phyloP scores from a whole-genome alignment of 257 asterid genomes.

The Gentiana dahurica region DNA sequence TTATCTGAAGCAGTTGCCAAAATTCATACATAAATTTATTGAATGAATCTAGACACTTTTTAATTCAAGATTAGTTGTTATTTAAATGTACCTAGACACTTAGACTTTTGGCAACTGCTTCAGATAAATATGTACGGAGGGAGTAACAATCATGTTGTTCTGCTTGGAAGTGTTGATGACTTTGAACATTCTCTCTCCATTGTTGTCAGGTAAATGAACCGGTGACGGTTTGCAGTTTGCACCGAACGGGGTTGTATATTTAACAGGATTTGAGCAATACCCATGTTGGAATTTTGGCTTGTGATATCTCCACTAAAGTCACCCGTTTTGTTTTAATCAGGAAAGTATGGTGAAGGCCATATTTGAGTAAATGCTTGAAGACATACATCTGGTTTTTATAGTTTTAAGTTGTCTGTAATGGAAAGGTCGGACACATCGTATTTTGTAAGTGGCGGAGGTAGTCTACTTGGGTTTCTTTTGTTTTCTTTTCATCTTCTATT shows the following conservation, averaged over 20 bases:
- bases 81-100: too few relatives aligned
- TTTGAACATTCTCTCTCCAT: constrained; percentile 5
- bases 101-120: too few relatives aligned
- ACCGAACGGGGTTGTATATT: too few relatives aligned
- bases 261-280: constrained; percentile 11
- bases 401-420: constrained; percentile 28
- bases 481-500: constrained; percentile 29
- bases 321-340: constrained; percentile 11
- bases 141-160: background rate
- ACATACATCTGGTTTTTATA: background rate
- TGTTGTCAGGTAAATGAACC: constrained; percentile 32
- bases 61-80: too few relatives aligned
- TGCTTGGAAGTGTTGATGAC: background rate
- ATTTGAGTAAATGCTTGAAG: constrained; percentile 1
- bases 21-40: too few relatives aligned
- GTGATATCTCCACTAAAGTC: too few relatives aligned
- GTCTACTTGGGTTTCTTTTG: constrained; percentile 25
- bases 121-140: too few relatives aligned
- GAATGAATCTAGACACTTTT: too few relatives aligned
- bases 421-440: constrained; percentile 81
- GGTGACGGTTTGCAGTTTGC: too few relatives aligned
- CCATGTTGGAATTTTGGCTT: background rate
- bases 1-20: too few relatives aligned
- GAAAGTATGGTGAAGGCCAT: constrained; percentile 2
- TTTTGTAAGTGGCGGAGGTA: constrained; percentile 77